phyloP scores from a whole-genome alignment of 2,329 filamentous ascomycete species.

The Onygenales sp. region DNA sequence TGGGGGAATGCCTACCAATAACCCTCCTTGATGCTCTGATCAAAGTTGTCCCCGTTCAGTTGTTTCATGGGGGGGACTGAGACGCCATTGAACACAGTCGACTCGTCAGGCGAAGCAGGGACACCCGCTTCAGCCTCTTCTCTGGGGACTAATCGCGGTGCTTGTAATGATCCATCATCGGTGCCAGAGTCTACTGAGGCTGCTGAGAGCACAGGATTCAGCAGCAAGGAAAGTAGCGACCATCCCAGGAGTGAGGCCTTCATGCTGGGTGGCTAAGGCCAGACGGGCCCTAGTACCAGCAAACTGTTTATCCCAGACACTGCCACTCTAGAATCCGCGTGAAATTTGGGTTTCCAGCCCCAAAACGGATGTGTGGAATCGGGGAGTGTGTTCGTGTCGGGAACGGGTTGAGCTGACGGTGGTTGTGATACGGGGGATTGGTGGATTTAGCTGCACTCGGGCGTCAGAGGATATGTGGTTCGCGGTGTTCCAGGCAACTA shows the following conservation, averaged over 20 bases:
- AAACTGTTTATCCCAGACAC: conserved; percentile 1
- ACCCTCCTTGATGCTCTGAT: conserved; percentile 40
- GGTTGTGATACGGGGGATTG: too few relatives aligned
- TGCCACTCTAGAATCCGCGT: neutral
- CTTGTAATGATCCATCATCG: conserved; percentile 9
- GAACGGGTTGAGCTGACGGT: too few relatives aligned
- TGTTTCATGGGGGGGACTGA: conserved; percentile 42
- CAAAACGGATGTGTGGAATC: neutral
- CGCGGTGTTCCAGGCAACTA: too few relatives aligned
- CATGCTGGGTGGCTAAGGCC: conserved; percentile 22
- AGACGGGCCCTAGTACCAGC: neutral
- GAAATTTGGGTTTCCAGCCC: neutral
- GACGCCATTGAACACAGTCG: conserved; percentile 42
- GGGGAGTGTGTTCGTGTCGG: neutral
- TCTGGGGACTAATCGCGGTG: conserved; percentile 20
- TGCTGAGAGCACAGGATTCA: conserved; percentile 23
- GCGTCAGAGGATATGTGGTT: too few relatives aligned
- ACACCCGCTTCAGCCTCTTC: conserved; percentile 12
- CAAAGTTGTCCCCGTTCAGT: conserved; percentile 39
- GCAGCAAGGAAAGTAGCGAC: conserved; percentile 25
- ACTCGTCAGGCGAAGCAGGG: conserved; percentile 9
- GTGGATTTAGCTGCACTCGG: too few relatives aligned
- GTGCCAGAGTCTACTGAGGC: conserved; percentile 11
- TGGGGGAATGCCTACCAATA: conserved; percentile 36
- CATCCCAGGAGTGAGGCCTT: conserved; percentile 27